A percentile compares a stretch with the other conserved stretches of the same genome.
Conservation (phyloP, 495 filamentous ascomycete species). For the Aeminium ludgeri region DNA sequence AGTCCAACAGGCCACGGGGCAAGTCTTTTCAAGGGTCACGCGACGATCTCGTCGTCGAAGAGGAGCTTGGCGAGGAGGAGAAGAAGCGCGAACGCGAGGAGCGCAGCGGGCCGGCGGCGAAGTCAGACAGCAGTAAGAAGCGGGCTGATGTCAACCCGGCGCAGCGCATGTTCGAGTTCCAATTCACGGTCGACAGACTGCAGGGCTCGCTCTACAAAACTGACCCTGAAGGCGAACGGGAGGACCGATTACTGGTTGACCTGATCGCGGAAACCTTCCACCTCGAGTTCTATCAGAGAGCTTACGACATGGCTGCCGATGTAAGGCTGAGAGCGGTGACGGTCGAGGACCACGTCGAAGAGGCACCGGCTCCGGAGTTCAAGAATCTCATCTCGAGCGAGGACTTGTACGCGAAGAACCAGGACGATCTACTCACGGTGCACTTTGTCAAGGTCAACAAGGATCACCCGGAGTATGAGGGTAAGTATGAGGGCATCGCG, state of each 20-base stretch:
- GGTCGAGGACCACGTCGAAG: constrained; percentile 84
- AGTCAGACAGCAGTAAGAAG: constrained; percentile 38
- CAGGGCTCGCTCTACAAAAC: constrained; percentile 81
- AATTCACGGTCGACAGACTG: constrained; percentile 81
- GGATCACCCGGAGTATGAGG: constrained; percentile 83
- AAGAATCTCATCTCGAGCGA: constrained; percentile 89
- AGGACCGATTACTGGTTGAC: constrained; percentile 74
- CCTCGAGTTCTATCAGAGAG: constrained; percentile 70
- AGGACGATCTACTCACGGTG: constrained; percentile 69
- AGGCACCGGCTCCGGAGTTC: constrained; percentile 80
- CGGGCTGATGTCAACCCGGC: constrained; percentile 48
- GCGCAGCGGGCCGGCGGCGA: constrained; percentile 9
- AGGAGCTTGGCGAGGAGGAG: constrained; percentile 46
- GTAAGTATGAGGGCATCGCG: constrained; percentile 78
- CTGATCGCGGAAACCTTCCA: constrained; percentile 79
- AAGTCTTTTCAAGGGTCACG: constrained; percentile 47
- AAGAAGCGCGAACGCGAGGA: constrained; percentile 35
- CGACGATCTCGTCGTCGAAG: constrained; percentile 59
- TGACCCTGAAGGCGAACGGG: constrained; percentile 55
- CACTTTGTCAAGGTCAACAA: constrained; percentile 79
- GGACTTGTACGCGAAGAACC: constrained; percentile 48
- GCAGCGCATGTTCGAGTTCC: constrained; percentile 85
- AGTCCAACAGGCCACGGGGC: constrained; percentile 32
- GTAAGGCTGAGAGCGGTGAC: constrained; percentile 74
- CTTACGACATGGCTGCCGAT: constrained; percentile 82